phyloP scores from a whole-genome alignment of 805 yeast genomes.

The Brettanomyces anomalus region DNA sequence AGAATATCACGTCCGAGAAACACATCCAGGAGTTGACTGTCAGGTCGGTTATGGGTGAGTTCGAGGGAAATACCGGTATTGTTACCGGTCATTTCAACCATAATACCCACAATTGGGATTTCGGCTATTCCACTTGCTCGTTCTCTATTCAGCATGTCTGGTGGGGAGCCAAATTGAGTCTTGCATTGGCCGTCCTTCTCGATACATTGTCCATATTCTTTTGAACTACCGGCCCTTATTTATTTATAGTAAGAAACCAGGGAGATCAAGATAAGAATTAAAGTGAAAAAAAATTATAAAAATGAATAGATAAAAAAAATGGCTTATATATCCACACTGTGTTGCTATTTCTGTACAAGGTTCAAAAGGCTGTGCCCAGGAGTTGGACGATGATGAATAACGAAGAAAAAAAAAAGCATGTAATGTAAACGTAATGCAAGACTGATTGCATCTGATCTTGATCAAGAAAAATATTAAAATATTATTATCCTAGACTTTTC shows the following conservation, averaged over 20 bases:
- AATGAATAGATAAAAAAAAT: too few relatives aligned
- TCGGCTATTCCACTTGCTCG: slow-evolving; percentile 65
- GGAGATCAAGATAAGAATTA: not conserved
- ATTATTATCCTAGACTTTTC: too few relatives aligned
- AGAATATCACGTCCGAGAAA: slow-evolving; percentile 25
- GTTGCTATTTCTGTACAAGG: too few relatives aligned
- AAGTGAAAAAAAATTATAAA: not conserved
- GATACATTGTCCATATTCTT: slow-evolving; percentile 21
- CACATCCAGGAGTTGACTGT: slow-evolving; percentile 73
- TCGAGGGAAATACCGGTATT: slow-evolving; percentile 79
- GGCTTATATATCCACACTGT: too few relatives aligned
- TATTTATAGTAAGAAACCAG: too few relatives aligned
- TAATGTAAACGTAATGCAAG: too few relatives aligned
- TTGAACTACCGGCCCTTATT: too few relatives aligned
- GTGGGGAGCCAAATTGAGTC: slow-evolving; percentile 76
- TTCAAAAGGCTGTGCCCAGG: too few relatives aligned
- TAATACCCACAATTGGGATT: slow-evolving; percentile 43
- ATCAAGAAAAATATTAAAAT: too few relatives aligned
- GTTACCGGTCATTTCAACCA: slow-evolving; percentile 62
- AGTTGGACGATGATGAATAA: too few relatives aligned
- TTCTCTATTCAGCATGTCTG: slow-evolving; percentile 85
- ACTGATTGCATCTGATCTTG: too few relatives aligned
- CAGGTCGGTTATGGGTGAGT: slow-evolving; percentile 94
- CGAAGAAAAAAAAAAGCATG: too few relatives aligned
- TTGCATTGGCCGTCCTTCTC: slow-evolving; percentile 31